Evolutionary conservation across 2,329 filamentous ascomycete species (phyloP).

Genomic region (Curvularia lunata): DNA sequence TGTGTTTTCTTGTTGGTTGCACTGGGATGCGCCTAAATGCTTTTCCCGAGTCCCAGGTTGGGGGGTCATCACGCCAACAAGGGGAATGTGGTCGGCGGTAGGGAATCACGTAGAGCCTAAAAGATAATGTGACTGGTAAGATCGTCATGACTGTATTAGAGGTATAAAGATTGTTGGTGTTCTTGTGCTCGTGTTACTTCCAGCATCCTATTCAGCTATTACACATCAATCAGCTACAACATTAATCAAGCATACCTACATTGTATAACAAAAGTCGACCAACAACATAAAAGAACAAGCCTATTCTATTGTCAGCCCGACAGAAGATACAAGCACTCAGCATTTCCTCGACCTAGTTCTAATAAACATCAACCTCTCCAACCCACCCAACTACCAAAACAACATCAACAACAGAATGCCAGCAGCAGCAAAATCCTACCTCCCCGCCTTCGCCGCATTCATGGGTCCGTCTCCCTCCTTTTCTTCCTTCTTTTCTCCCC

Average conservation of each 20-base stretch:
- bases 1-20: not conserved
- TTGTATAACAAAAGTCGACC: not conserved
- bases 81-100: not conserved
- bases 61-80: not conserved
- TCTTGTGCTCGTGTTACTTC: not conserved
- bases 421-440: constrained; percentile 39
- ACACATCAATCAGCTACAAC: not conserved
- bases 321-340: too few relatives aligned
- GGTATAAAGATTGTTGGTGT: not conserved
- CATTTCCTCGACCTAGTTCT: not conserved
- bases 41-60: not conserved
- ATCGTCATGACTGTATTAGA: not conserved
- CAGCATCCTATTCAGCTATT: not conserved
- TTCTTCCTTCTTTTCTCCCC: not conserved
- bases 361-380: not conserved
- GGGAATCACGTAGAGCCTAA: not conserved
- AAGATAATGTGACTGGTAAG: not conserved
- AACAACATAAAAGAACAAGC: not conserved
- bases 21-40: constrained; percentile 1
- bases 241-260: not conserved
- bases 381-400: not conserved
- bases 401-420: constrained; percentile 42
- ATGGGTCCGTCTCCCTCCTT: constrained; percentile 29
- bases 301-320: not conserved
- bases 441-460: constrained; percentile 42